phyloP scores from a whole-genome alignment of 2,329 filamentous ascomycete genomes.

The Scedosporium dehoogii region DNA sequence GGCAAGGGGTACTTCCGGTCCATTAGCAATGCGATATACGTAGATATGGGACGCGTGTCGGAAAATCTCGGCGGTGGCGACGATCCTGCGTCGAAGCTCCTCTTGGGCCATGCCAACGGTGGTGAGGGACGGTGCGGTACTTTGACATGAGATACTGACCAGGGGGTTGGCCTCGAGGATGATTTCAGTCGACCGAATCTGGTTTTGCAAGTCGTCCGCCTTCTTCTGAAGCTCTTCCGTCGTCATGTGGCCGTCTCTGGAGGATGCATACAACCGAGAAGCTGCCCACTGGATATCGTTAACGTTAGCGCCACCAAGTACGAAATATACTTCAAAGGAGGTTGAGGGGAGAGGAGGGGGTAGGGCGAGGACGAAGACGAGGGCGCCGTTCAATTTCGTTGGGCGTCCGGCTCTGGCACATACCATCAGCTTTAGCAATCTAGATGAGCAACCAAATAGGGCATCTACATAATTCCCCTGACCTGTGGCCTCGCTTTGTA shows the following conservation, averaged over 20 bases:
- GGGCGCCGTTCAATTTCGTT: neutral
- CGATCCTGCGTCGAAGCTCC: slow-evolving; percentile 4
- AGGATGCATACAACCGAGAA: neutral
- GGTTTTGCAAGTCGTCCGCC: neutral
- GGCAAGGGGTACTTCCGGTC: slow-evolving; percentile 5
- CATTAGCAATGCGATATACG: slow-evolving; percentile 5
- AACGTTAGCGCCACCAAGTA: too few species aligned
- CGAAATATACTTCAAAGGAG: neutral
- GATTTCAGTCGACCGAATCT: slow-evolving; percentile 3
- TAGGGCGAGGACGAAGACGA: neutral
- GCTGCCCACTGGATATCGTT: neutral
- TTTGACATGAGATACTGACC: slow-evolving; percentile 2
- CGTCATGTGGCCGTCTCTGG: neutral
- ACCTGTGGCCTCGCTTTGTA: neutral
- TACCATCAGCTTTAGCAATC: neutral
- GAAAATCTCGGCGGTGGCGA: slow-evolving; percentile 8
- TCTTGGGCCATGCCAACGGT: slow-evolving; percentile 7
- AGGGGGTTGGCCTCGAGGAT: neutral
- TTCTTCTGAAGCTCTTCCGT: neutral
- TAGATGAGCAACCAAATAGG: neutral
- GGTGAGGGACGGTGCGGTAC: neutral
- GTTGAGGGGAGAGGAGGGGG: neutral
- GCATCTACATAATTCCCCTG: neutral
- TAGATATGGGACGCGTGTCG: slow-evolving; percentile 8
- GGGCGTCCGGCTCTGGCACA: neutral